phyloP scores from a whole-genome alignment of 1,284 basidiomycete genomes.

The Fomitopsis palustris region DNA sequence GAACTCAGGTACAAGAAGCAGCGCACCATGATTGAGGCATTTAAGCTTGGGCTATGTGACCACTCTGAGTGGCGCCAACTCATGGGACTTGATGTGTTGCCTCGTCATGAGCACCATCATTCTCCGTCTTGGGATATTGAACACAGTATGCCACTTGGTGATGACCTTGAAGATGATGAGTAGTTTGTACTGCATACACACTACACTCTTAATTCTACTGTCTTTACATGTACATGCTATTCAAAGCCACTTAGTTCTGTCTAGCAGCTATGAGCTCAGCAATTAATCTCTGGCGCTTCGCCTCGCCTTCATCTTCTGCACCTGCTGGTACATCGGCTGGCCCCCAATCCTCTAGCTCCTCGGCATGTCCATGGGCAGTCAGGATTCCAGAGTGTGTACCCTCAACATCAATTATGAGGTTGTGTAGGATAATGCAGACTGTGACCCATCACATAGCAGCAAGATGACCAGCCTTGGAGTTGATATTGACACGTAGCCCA shows the following conservation, averaged over 20 bases:
- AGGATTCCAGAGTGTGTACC: neutral
- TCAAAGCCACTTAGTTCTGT: too few species aligned
- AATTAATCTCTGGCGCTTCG: neutral
- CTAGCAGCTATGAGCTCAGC: neutral
- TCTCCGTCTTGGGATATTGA: neutral
- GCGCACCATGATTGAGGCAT: too few species aligned
- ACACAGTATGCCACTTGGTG: too few species aligned
- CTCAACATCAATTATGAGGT: slow-evolving; percentile 2
- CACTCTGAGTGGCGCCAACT: too few species aligned
- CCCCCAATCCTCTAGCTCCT: neutral
- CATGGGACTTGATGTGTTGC: too few species aligned
- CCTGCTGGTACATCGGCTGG: neutral
- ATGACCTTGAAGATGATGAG: too few species aligned
- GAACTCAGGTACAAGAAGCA: too few species aligned
- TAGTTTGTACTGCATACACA: too few species aligned
- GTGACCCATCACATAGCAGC: slow-evolving; percentile 6
- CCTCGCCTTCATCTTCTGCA: neutral
- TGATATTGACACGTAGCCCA: slow-evolving; percentile 6
- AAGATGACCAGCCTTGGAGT: neutral
- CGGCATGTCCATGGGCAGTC: neutral
- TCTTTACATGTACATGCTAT: too few species aligned
- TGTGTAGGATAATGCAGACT: slow-evolving; percentile 9
- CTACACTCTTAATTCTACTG: too few species aligned
- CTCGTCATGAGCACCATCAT: too few species aligned
- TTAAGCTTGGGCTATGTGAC: too few species aligned